phyloP scores from a whole-genome alignment of 805 yeast species.

The Torulaspora gathmanii region DNA sequence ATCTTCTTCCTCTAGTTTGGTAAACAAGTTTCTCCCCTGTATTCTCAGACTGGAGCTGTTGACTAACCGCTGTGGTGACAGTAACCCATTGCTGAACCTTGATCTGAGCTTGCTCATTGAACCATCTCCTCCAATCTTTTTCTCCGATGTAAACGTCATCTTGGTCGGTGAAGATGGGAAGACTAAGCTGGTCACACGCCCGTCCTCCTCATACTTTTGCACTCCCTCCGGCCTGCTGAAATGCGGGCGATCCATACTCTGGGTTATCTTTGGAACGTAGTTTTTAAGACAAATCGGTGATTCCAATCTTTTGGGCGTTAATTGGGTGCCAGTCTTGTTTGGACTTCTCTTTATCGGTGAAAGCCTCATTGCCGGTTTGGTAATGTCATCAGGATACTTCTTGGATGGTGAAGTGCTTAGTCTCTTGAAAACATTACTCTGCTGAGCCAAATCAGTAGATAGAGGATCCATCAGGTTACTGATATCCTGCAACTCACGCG shows the following conservation, averaged over 20 bases:
- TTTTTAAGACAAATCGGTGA: slow-evolving; percentile 23
- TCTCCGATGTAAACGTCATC: slow-evolving; percentile 29
- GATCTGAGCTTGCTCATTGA: slow-evolving; percentile 28
- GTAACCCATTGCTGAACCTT: slow-evolving; percentile 27
- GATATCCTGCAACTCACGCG: slow-evolving; percentile 8
- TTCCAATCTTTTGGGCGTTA: slow-evolving; percentile 32
- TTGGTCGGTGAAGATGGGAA: slow-evolving; percentile 32
- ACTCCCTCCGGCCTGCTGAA: slow-evolving; percentile 13
- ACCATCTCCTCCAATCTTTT: slow-evolving; percentile 31
- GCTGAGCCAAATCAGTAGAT: slow-evolving; percentile 4
- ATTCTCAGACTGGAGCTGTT: background rate
- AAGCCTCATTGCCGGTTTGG: slow-evolving; percentile 25
- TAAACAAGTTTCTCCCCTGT: slow-evolving; percentile 17
- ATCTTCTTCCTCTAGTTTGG: slow-evolving; percentile 16
- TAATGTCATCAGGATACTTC: slow-evolving; percentile 14
- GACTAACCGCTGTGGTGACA: slow-evolving; percentile 22
- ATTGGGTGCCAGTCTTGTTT: slow-evolving; percentile 17
- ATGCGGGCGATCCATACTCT: slow-evolving; percentile 30
- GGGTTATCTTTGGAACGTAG: slow-evolving; percentile 17
- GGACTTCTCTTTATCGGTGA: slow-evolving; percentile 17
- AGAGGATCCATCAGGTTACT: slow-evolving; percentile 7
- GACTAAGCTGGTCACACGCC: slow-evolving; percentile 22
- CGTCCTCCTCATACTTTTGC: slow-evolving; percentile 13
- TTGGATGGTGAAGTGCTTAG: slow-evolving; percentile 28
- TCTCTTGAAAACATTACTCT: slow-evolving; percentile 24